These are phyloP conservation scores for Suillus paluster DNA, from an alignment of 768 basidiomycete species.

Conservation along the genomic window DNA sequence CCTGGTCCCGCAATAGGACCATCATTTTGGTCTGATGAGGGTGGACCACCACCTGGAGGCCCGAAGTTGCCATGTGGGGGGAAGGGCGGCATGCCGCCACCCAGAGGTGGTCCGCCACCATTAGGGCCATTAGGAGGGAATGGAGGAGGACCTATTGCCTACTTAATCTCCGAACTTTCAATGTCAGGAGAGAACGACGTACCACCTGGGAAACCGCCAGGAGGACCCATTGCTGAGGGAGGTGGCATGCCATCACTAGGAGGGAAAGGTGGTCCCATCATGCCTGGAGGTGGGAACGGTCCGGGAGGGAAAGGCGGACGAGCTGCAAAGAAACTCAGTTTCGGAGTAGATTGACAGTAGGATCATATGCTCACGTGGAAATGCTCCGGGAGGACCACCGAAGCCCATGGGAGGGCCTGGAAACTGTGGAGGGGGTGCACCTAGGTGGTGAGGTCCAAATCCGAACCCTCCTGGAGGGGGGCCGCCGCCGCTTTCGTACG, in stretches of 20 bases:
- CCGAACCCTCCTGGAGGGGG: constrained; percentile 89
- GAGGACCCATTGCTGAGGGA: constrained; percentile 41
- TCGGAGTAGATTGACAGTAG: constrained; percentile 4
- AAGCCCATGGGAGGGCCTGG: constrained; percentile 59
- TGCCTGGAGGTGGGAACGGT: constrained; percentile 47
- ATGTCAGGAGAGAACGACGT: constrained; percentile 23
- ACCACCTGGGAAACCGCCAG: constrained; percentile 55
- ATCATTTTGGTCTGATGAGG: constrained; percentile 43
- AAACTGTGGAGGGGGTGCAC: constrained; percentile 55
- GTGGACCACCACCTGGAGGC: constrained; percentile 46
- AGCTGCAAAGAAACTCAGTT: constrained; percentile 38
- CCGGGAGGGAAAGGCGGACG: constrained; percentile 78
- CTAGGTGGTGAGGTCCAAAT: constrained; percentile 82
- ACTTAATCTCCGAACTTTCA: constrained; percentile 7
- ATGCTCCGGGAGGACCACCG: constrained; percentile 47
- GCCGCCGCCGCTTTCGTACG: constrained; percentile 85
- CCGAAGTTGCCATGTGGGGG: constrained; percentile 37
- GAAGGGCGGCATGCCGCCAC: constrained; percentile 36
- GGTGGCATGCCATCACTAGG: constrained; percentile 43
- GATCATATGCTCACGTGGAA: constrained; percentile 19
- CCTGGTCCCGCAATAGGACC: constrained; percentile 49
- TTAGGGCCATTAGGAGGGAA: constrained; percentile 48
- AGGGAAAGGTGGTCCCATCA: constrained; percentile 74
- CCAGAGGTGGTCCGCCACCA: constrained; percentile 33
- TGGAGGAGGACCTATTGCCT: constrained; percentile 46